Percentiles rank a stretch among this genome's conserved stretches.
phyloP scores from a whole-genome alignment of 495 filamentous ascomycete species.

The Tetracladium setigerum region DNA sequence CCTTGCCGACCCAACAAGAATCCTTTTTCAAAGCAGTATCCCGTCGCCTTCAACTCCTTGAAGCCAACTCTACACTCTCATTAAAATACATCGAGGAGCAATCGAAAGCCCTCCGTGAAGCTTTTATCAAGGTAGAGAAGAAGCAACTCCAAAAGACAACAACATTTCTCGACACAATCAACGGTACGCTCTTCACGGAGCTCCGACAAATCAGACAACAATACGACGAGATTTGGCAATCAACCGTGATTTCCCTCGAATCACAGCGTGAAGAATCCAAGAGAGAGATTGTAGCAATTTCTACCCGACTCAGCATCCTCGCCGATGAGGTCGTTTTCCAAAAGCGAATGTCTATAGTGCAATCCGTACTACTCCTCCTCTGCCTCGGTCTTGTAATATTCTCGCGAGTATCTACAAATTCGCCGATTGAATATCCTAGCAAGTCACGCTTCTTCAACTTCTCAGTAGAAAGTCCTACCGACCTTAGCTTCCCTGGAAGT shows the following conservation, averaged over 20 bases:
- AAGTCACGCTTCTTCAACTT: conserved; percentile 4
- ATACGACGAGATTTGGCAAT: conserved; percentile 96
- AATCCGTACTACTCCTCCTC: conserved; percentile 77
- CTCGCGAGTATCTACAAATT: conserved; percentile 31
- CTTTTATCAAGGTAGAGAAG: conserved; percentile 84
- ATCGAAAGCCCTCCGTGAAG: conserved; percentile 83
- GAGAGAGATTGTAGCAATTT: conserved; percentile 75
- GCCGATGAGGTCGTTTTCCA: conserved; percentile 95
- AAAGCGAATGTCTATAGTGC: conserved; percentile 86
- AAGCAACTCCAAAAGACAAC: conserved; percentile 78
- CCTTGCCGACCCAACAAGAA: conserved; percentile 84
- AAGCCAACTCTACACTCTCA: conserved; percentile 86
- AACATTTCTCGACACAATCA: conserved; percentile 73
- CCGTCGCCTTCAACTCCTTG: conserved; percentile 83
- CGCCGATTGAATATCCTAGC: conserved; percentile 8
- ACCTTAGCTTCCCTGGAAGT: conserved; percentile 3
- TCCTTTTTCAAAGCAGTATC: conserved; percentile 96
- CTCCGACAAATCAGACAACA: conserved; percentile 71
- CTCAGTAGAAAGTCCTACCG: conserved; percentile 13
- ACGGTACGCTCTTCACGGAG: conserved; percentile 80
- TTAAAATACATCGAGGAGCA: conserved; percentile 96
- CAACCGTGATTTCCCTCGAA: conserved; percentile 85
- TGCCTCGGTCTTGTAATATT: conserved; percentile 88
- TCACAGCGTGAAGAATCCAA: conserved; percentile 73
- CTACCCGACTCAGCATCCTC: conserved; percentile 69